Evolutionary conservation across 768 basidiomycete species (phyloP).

Genomic region (Cubamyces sp.): DNA sequence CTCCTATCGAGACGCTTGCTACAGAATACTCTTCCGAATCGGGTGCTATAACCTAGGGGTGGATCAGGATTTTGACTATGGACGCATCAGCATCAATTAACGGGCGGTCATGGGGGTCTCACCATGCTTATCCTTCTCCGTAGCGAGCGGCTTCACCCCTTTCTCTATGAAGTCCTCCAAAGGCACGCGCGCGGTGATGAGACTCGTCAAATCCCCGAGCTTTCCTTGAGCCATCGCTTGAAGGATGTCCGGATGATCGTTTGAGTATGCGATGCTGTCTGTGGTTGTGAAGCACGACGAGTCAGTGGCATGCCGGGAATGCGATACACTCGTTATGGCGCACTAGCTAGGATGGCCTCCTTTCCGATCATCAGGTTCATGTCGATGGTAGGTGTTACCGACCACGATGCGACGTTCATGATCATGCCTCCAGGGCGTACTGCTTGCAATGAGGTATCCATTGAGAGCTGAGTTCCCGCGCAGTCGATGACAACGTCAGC

Average conservation of each 20-base stretch:
- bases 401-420: constrained; percentile 52
- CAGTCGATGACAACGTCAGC: constrained; percentile 53
- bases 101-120: constrained; percentile 24
- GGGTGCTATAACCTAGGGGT: background rate
- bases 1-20: too few relatives aligned
- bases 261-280: constrained; percentile 44
- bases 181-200: constrained; percentile 47
- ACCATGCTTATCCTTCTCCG: constrained; percentile 48
- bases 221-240: constrained; percentile 43
- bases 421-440: constrained; percentile 44
- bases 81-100: background rate
- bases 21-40: too few relatives aligned
- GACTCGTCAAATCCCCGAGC: constrained; percentile 41
- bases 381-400: constrained; percentile 38
- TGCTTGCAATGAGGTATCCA: constrained; percentile 42
- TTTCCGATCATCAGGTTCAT: constrained; percentile 42
- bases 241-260: constrained; percentile 44
- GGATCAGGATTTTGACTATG: constrained; percentile 16
- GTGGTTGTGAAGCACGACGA: background rate
- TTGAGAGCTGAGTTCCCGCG: constrained; percentile 45
- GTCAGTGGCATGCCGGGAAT: background rate
- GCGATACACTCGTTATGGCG: background rate
- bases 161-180: constrained; percentile 48
- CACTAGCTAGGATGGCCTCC: constrained; percentile 47
- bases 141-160: constrained; percentile 44